Evolutionary conservation across 176 grass and related monocot genomes (phyloP).

Genomic region (Oryza meridionalis): DNA sequence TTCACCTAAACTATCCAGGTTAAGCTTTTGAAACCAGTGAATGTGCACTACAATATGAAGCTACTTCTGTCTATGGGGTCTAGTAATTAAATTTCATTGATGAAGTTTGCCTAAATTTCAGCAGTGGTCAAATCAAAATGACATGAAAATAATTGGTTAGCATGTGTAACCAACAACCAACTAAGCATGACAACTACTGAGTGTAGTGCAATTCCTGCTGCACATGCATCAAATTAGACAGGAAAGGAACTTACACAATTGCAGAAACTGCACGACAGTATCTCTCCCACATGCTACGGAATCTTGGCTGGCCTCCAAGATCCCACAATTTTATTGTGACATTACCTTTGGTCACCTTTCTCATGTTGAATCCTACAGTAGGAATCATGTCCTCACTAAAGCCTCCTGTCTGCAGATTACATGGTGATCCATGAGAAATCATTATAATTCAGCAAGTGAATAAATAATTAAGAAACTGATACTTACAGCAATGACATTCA

Average conservation of each 20-base stretch:
- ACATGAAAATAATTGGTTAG: neutral
- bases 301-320: constrained; percentile 97
- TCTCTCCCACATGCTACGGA: constrained; percentile 99
- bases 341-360: constrained; percentile 97
- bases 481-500: constrained; percentile 94
- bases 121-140: neutral
- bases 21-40: constrained; percentile 16
- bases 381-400: constrained; percentile 99
- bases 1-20: neutral
- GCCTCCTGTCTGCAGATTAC: constrained; percentile 79
- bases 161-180: constrained; percentile 23
- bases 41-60: neutral
- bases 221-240: constrained; percentile 5
- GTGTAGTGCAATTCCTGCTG: constrained; percentile 8
- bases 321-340: constrained; percentile 99
- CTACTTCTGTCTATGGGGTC: neutral
- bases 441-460: constrained; percentile 3
- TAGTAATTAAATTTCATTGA: neutral
- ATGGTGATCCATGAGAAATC: constrained; percentile 12
- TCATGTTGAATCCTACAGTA: constrained; percentile 99
- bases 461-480: constrained; percentile 14
- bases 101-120: constrained; percentile 27
- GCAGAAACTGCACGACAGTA: constrained; percentile 98
- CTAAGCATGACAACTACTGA: constrained; percentile 19
- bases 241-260: constrained; percentile 78